phyloP scores from a whole-genome alignment of 2,329 filamentous ascomycete genomes.

The Epichloe elymi region DNA sequence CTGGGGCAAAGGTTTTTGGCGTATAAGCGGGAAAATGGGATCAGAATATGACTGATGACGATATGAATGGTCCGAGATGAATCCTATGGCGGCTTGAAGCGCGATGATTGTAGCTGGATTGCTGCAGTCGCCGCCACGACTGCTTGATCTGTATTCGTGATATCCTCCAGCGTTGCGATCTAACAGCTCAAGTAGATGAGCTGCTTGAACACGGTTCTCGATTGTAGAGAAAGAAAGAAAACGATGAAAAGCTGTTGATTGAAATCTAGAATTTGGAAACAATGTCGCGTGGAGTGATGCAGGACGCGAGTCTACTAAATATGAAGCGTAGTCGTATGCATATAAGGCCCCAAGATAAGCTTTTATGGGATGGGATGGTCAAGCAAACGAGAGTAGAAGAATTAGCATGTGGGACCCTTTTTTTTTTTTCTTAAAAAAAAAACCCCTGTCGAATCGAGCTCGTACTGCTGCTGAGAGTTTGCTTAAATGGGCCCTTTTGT shows the following conservation, averaged over 20 bases:
- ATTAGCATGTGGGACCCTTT: too few species aligned
- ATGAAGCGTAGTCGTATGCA: not conserved
- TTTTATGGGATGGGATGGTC: too few species aligned
- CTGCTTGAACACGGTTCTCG: not conserved
- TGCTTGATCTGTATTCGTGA: constrained; percentile 4
- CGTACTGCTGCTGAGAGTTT: too few species aligned
- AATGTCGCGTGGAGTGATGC: not conserved
- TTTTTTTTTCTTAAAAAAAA: too few species aligned
- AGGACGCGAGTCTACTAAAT: not conserved
- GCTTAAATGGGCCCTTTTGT: too few species aligned
- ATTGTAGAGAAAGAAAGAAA: not conserved
- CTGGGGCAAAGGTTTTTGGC: not conserved
- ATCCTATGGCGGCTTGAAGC: constrained; percentile 8
- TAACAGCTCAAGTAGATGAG: constrained; percentile 8
- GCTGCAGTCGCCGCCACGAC: constrained; percentile 9
- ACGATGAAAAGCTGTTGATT: not conserved
- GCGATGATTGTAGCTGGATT: constrained; percentile 3
- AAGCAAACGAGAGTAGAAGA: too few species aligned
- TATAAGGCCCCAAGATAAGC: too few species aligned
- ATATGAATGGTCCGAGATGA: not conserved
- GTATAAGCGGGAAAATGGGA: not conserved
- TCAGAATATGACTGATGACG: not conserved
- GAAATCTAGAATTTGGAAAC: not conserved
- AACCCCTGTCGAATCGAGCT: too few species aligned
- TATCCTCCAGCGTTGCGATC: constrained; percentile 9